Evolutionary conservation across 2,329 filamentous ascomycete genomes (phyloP).

Genomic region (Sporothrix humicola): DNA sequence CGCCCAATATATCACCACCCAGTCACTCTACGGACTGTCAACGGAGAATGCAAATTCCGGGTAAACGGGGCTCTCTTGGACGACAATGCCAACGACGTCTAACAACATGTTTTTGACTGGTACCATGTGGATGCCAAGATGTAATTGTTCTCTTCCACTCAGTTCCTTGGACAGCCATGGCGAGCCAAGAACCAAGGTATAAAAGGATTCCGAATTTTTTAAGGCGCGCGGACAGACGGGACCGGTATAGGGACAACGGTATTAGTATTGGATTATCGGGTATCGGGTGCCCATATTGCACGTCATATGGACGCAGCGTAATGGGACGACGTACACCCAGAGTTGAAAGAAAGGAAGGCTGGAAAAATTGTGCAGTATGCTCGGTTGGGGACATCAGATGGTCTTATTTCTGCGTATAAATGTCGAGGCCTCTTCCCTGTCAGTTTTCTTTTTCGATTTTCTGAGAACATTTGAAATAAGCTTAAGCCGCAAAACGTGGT

Average conservation of each 20-base stretch:
- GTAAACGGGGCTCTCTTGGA: constrained; percentile 8
- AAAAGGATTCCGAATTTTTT: background rate
- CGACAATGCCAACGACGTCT: background rate
- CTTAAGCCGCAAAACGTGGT: background rate
- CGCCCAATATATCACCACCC: background rate
- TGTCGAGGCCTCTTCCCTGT: constrained; percentile 2
- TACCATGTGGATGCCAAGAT: background rate
- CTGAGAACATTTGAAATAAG: background rate
- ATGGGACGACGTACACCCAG: background rate
- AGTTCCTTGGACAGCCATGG: background rate
- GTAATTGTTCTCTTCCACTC: too few relatives aligned
- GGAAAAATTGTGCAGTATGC: background rate
- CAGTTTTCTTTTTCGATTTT: background rate
- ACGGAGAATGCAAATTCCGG: constrained; percentile 8
- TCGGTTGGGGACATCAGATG: too few relatives aligned
- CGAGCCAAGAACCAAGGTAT: constrained; percentile 6
- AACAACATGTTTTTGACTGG: too few relatives aligned
- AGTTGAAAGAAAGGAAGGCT: background rate
- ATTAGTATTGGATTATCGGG: background rate
- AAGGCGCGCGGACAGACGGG: constrained; percentile 11
- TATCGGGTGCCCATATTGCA: background rate
- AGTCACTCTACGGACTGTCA: background rate
- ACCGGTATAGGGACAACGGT: background rate
- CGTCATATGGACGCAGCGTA: background rate
- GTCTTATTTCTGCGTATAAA: background rate